A percentile compares a stretch with the other conserved stretches of the same genome.
phyloP scores from a whole-genome alignment of 108 stramenopile genomes.

The Cylindrotheca closterium region DNA sequence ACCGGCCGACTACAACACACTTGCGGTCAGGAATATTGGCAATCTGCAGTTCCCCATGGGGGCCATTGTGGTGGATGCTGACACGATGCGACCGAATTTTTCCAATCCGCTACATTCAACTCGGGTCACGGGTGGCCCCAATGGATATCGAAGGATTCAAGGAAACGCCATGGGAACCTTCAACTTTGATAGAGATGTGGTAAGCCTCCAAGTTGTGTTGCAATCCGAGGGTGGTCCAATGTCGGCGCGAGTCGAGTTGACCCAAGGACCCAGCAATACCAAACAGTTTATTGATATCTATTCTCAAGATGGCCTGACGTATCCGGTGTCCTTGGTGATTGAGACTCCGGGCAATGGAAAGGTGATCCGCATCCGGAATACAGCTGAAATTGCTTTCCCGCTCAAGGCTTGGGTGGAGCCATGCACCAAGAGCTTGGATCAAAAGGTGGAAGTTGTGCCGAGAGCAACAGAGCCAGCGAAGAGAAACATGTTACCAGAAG shows the following conservation, averaged over 20 bases:
- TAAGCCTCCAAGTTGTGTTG: conserved; percentile 51
- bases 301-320: conserved; percentile 55
- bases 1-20: conserved; percentile 50
- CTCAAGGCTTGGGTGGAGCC: conserved; percentile 35
- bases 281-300: conserved; percentile 65
- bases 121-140: conserved; percentile 6
- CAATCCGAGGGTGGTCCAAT: conserved; percentile 60
- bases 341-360: conserved; percentile 63
- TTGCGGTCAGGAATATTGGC: conserved; percentile 60
- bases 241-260: conserved; percentile 56
- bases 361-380: conserved; percentile 59
- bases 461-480: too few species aligned
- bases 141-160: conserved; percentile 47
- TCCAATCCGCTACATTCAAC: not conserved
- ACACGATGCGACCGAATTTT: conserved; percentile 7
- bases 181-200: conserved; percentile 59
- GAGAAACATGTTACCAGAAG: not conserved
- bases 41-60: conserved; percentile 63
- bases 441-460: not conserved
- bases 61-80: conserved; percentile 44
- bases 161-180: conserved; percentile 66
- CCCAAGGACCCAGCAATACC: conserved; percentile 64
- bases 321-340: conserved; percentile 55
- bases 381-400: conserved; percentile 57
- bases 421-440: not conserved